These are phyloP conservation scores for Suhomyces terraborum DNA, from an alignment of 1,139 yeast species.

Conservation along the genomic window DNA sequence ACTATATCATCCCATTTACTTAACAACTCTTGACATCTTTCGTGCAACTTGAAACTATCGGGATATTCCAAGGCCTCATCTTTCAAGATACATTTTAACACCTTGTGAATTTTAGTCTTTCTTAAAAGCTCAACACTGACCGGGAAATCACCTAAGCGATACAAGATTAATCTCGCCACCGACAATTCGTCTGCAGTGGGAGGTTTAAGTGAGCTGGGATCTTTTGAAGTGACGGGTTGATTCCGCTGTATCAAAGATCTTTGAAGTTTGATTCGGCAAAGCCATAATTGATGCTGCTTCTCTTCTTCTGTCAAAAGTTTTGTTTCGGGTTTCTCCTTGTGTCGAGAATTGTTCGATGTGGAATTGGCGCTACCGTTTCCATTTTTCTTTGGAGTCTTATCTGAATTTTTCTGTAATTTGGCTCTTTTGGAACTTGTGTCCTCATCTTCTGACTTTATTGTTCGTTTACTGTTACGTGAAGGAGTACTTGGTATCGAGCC, in stretches of 20 bases:
- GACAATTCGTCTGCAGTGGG: slow-evolving; percentile 58
- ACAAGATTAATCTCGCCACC: slow-evolving; percentile 53
- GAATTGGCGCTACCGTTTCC: slow-evolving; percentile 9
- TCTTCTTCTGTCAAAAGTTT: slow-evolving; percentile 35
- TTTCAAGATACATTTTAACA: slow-evolving; percentile 49
- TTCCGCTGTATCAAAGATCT: slow-evolving; percentile 48
- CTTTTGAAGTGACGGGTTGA: slow-evolving; percentile 42
- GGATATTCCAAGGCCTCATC: slow-evolving; percentile 45
- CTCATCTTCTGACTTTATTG: slow-evolving; percentile 3
- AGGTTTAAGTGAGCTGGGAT: slow-evolving; percentile 35
- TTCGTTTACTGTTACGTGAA: slow-evolving; percentile 13
- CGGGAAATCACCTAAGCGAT: slow-evolving; percentile 51
- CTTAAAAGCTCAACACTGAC: slow-evolving; percentile 57
- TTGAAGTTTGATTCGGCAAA: slow-evolving; percentile 49
- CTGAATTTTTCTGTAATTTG: slow-evolving; percentile 5
- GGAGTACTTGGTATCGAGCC: slow-evolving; percentile 4
- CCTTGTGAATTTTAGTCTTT: slow-evolving; percentile 57
- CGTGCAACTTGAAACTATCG: slow-evolving; percentile 51
- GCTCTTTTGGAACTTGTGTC: slow-evolving; percentile 4
- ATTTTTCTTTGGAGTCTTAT: slow-evolving; percentile 7
- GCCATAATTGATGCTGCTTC: slow-evolving; percentile 49
- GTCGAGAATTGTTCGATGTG: slow-evolving; percentile 8
- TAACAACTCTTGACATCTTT: slow-evolving; percentile 45
- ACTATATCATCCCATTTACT: slow-evolving; percentile 47
- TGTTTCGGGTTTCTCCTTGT: slow-evolving; percentile 14